Conservation (phyloP, 495 filamentous ascomycete genomes). For the Parmelia sp. region DNA sequence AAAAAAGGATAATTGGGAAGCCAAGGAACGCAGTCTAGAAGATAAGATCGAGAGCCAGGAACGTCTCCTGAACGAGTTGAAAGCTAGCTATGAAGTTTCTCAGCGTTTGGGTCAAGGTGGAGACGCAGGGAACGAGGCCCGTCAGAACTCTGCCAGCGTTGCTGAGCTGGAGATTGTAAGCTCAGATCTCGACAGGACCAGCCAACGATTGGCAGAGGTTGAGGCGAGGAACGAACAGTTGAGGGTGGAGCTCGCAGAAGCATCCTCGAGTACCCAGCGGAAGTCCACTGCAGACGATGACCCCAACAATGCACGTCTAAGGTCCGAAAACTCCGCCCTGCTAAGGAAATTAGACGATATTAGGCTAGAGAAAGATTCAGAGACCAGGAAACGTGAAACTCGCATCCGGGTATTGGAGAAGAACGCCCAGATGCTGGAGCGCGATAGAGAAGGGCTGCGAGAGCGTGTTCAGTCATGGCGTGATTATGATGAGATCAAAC, state of each 20-base stretch:
- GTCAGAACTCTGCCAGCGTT: constrained; percentile 59
- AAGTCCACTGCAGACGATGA: constrained; percentile 71
- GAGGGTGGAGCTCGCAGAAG: constrained; percentile 80
- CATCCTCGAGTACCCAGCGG: constrained; percentile 64
- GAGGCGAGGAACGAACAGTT: constrained; percentile 94
- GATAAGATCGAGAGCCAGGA: constrained; percentile 95
- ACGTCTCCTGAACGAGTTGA: constrained; percentile 83
- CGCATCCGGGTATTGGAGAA: constrained; percentile 60
- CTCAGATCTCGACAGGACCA: constrained; percentile 86
- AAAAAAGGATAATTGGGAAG: constrained; percentile 93
- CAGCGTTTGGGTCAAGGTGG: constrained; percentile 73
- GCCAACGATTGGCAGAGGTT: constrained; percentile 77
- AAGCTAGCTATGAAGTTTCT: constrained; percentile 94
- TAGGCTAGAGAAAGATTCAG: constrained; percentile 71
- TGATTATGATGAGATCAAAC: constrained; percentile 94
- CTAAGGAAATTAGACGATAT: constrained; percentile 79
- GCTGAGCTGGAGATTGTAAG: constrained; percentile 91
- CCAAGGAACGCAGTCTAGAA: constrained; percentile 85
- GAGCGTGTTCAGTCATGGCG: constrained; percentile 78
- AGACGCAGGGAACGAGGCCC: constrained; percentile 52
- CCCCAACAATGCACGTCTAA: constrained; percentile 72
- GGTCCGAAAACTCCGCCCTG: constrained; percentile 87
- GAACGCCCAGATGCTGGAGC: constrained; percentile 57
- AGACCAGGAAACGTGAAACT: constrained; percentile 51
- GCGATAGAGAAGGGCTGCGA: constrained; percentile 65